A percentile compares a stretch with the other conserved stretches of the same genome.
Evolutionary conservation across 768 basidiomycete genomes (phyloP).

Genomic region (Crucibulum laeve): DNA sequence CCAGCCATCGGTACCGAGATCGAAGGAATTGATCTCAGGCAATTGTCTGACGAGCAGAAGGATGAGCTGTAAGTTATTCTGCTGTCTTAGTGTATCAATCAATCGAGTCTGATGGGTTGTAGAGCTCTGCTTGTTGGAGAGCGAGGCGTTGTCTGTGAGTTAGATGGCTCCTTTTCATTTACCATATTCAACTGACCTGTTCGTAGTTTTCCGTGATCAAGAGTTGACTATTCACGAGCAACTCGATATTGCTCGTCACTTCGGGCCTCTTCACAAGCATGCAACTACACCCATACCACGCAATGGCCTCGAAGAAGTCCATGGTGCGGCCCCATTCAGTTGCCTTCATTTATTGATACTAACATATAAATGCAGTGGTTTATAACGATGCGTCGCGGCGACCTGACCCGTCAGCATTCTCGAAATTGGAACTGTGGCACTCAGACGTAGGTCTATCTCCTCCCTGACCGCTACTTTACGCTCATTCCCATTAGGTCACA

Average conservation of each 20-base stretch:
- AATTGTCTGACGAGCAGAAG: slow-evolving; percentile 63
- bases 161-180: slow-evolving; percentile 2
- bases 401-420: slow-evolving; percentile 60
- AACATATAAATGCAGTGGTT: slow-evolving; percentile 41
- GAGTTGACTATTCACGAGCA: slow-evolving; percentile 65
- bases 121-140: slow-evolving; percentile 74
- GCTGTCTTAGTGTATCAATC: not conserved
- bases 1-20: slow-evolving; percentile 76
- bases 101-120: slow-evolving; percentile 4
- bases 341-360: not conserved
- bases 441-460: slow-evolving; percentile 49
- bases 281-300: slow-evolving; percentile 77
- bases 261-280: slow-evolving; percentile 77
- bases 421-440: slow-evolving; percentile 78
- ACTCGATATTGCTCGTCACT: slow-evolving; percentile 67
- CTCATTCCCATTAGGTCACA: slow-evolving; percentile 35
- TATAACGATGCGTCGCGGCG: slow-evolving; percentile 64
- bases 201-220: slow-evolving; percentile 70
- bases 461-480: not conserved
- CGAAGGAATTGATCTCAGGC: slow-evolving; percentile 66
- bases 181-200: not conserved
- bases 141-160: slow-evolving; percentile 71
- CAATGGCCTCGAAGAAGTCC: slow-evolving; percentile 72
- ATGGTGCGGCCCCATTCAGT: slow-evolving; percentile 36
- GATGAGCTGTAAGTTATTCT: slow-evolving; percentile 62